Conservation (phyloP, 345 rosid species). For the Corchorus capsularis region DNA sequence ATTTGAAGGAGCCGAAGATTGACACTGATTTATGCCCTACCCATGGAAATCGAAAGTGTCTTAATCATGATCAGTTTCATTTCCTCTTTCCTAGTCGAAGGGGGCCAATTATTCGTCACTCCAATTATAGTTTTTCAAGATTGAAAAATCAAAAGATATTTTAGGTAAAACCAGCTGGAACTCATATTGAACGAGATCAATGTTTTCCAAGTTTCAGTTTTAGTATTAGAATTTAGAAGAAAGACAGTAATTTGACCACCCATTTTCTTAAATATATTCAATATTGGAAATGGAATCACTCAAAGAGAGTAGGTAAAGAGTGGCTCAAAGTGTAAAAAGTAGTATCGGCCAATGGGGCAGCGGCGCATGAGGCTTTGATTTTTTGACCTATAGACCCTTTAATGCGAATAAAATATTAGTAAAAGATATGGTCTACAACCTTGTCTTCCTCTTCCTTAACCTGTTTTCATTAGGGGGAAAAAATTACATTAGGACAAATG, state of each 20-base stretch:
- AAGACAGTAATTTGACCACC: neutral
- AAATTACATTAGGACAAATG: neutral
- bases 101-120: neutral
- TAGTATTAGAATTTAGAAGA: neutral
- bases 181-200: neutral
- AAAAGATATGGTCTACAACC: neutral
- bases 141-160: neutral
- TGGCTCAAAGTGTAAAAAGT: neutral
- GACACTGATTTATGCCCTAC: too few species aligned
- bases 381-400: neutral
- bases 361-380: neutral
- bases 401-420: neutral
- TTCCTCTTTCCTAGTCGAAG: too few species aligned
- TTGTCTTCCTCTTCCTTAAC: slow-evolving; percentile 2
- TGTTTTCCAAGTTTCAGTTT: neutral
- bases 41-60: too few species aligned
- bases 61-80: too few species aligned
- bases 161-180: slow-evolving; percentile 28
- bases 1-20: too few species aligned
- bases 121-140: neutral
- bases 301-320: slow-evolving; percentile 6
- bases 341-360: neutral
- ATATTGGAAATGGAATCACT: too few species aligned
- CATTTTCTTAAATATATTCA: slow-evolving; percentile 2
- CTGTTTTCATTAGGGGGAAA: neutral